A percentile compares a stretch with the other conserved stretches of the same genome.
These are phyloP conservation scores for Amesomyces nigricolor DNA, from an alignment of 2,329 filamentous ascomycete species.

Conservation along the genomic window DNA sequence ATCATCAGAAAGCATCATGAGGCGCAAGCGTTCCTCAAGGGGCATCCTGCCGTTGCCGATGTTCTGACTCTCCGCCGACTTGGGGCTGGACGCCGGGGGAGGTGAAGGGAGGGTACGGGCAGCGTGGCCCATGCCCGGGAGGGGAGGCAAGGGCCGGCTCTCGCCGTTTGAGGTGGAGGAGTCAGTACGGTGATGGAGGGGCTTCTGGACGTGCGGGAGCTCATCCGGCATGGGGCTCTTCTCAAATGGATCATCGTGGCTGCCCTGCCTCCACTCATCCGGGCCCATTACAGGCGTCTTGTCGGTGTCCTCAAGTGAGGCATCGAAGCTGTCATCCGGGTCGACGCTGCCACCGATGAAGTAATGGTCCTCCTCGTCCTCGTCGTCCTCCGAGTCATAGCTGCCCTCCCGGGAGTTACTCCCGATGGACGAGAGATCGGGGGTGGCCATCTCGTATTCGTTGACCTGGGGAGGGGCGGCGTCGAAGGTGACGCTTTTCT, in stretches of 20 bases:
- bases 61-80: constrained; percentile 66
- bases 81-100: constrained; percentile 63
- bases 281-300: constrained; percentile 98
- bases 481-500: constrained; percentile 97
- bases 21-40: constrained; percentile 74
- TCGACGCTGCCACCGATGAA: constrained; percentile 52
- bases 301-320: constrained; percentile 87
- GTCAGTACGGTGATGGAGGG: constrained; percentile 58
- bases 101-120: constrained; percentile 60
- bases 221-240: constrained; percentile 61
- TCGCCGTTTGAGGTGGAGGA: constrained; percentile 75
- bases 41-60: constrained; percentile 73
- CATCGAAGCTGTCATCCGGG: constrained; percentile 88
- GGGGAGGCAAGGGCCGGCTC: constrained; percentile 76
- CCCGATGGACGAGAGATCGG: constrained; percentile 86
- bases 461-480: constrained; percentile 89
- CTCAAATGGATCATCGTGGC: constrained; percentile 48
- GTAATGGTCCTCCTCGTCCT: constrained; percentile 56
- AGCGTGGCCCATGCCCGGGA: constrained; percentile 58
- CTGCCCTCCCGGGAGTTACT: constrained; percentile 89
- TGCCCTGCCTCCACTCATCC: constrained; percentile 85
- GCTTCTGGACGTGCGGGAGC: constrained; percentile 42
- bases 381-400: constrained; percentile 77
- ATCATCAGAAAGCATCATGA: constrained; percentile 81
- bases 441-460: constrained; percentile 97